These are phyloP conservation scores for Jimgerdemannia lactiflua DNA, from an alignment of 192 early-diverging fungal species.

Conservation along the genomic window DNA sequence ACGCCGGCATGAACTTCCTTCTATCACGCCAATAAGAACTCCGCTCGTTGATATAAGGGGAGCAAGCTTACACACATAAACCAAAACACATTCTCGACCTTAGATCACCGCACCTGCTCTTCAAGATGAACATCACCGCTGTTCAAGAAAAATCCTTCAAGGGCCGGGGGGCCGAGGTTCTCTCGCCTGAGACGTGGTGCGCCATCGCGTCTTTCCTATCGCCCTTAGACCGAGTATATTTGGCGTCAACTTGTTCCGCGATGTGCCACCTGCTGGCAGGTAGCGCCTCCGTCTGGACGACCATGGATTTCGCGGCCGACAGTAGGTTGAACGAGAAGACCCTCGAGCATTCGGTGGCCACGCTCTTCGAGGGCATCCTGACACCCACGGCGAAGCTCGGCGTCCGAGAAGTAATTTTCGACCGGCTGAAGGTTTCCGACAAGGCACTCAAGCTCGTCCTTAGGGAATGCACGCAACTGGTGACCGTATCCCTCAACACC, in stretches of 20 bases:
- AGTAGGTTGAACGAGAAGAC: not conserved
- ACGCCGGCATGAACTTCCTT: too few species aligned
- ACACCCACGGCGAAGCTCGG: not conserved
- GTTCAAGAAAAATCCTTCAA: not conserved
- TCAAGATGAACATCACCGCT: not conserved
- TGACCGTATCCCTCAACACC: not conserved
- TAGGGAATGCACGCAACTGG: not conserved
- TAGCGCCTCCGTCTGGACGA: not conserved
- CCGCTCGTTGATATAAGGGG: too few species aligned
- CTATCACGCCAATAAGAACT: too few species aligned
- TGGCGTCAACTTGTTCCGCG: not conserved
- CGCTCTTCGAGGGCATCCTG: not conserved
- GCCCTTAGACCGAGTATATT: not conserved
- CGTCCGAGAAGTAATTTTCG: not conserved
- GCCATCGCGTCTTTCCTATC: not conserved
- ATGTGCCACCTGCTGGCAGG: not conserved
- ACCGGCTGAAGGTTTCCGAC: not conserved
- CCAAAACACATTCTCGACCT: too few species aligned
- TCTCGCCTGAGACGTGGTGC: not conserved
- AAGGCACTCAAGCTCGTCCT: not conserved
- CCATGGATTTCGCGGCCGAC: not conserved
- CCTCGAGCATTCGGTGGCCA: not conserved
- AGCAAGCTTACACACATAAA: too few species aligned
- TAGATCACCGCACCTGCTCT: not conserved
- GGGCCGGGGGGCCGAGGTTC: not conserved